Conservation (phyloP, 805 yeast genomes). For the Candida glaebosa region DNA sequence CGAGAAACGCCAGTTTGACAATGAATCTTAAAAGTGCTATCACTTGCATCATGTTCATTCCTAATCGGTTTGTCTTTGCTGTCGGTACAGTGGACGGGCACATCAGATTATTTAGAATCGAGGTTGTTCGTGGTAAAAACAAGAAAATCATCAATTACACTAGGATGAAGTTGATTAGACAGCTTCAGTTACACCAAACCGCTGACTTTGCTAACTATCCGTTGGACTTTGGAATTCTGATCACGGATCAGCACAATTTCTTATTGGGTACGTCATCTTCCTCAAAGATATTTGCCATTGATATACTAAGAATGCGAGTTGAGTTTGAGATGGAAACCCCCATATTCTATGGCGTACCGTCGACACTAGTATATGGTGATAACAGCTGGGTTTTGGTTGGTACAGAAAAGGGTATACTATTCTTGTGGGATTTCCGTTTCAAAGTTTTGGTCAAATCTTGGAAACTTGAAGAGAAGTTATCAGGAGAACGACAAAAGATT, state of each 20-base stretch:
- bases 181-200: conserved; percentile 27
- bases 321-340: conserved; percentile 48
- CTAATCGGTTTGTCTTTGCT: conserved; percentile 55
- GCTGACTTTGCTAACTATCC: conserved; percentile 38
- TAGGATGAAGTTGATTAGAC: conserved; percentile 35
- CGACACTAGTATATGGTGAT: conserved; percentile 55
- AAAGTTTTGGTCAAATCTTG: conserved; percentile 57
- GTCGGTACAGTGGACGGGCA: conserved; percentile 50
- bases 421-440: conserved; percentile 81
- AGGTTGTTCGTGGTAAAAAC: conserved; percentile 31
- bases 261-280: conserved; percentile 52
- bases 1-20: conserved; percentile 42
- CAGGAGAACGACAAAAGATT: neutral
- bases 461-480: conserved; percentile 39
- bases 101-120: conserved; percentile 36
- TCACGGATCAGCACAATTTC: conserved; percentile 36
- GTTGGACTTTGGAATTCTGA: conserved; percentile 39
- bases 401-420: conserved; percentile 67
- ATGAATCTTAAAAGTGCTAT: conserved; percentile 49
- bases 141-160: conserved; percentile 27
- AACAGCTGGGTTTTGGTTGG: conserved; percentile 71
- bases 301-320: conserved; percentile 53
- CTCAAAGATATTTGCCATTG: conserved; percentile 50
- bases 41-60: conserved; percentile 47
- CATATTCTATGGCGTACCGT: conserved; percentile 61